These are phyloP conservation scores for Orbilia quercus DNA, from an alignment of 2,329 filamentous ascomycete species.

Conservation along the genomic window DNA sequence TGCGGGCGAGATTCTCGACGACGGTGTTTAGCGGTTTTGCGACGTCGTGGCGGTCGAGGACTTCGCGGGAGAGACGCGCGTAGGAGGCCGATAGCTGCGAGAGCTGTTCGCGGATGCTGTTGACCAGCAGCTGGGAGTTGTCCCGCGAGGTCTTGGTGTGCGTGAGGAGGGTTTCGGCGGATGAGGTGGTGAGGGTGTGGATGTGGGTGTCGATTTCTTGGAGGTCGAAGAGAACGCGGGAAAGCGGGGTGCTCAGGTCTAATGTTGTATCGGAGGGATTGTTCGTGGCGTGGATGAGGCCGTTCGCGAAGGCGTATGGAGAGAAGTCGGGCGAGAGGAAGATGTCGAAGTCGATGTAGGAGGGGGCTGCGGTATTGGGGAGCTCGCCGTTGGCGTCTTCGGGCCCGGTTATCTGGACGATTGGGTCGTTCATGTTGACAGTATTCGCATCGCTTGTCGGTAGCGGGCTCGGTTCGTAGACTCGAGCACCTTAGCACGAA, in stretches of 20 bases:
- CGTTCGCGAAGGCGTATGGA: slow-evolving; percentile 84
- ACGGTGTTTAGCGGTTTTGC: slow-evolving; percentile 84
- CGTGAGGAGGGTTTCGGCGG: slow-evolving; percentile 80
- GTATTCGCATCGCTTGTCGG: slow-evolving; percentile 26
- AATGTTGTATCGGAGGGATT: slow-evolving; percentile 88
- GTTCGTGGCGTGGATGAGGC: slow-evolving; percentile 87
- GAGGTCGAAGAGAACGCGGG: slow-evolving; percentile 92
- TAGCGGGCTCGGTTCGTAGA: neutral
- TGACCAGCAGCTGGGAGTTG: slow-evolving; percentile 77
- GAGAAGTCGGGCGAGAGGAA: slow-evolving; percentile 87
- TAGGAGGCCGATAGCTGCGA: slow-evolving; percentile 85
- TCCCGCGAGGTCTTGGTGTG: slow-evolving; percentile 80
- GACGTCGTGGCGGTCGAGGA: slow-evolving; percentile 83
- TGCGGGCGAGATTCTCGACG: slow-evolving; percentile 81
- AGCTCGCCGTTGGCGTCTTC: slow-evolving; percentile 21
- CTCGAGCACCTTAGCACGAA: too few relatives aligned
- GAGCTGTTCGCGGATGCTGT: slow-evolving; percentile 82
- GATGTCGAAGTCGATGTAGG: slow-evolving; percentile 95
- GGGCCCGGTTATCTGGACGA: slow-evolving; percentile 33
- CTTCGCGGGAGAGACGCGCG: slow-evolving; percentile 84
- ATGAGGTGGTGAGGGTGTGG: slow-evolving; percentile 84
- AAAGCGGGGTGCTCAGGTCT: slow-evolving; percentile 93
- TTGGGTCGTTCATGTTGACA: slow-evolving; percentile 32
- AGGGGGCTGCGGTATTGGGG: slow-evolving; percentile 62
- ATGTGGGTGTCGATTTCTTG: slow-evolving; percentile 98